Evolutionary conservation across 2,329 filamentous ascomycete genomes (phyloP), one percentile per base, ranked within the genome.

Genomic region (Periglandula ipomoeae): DNA sequence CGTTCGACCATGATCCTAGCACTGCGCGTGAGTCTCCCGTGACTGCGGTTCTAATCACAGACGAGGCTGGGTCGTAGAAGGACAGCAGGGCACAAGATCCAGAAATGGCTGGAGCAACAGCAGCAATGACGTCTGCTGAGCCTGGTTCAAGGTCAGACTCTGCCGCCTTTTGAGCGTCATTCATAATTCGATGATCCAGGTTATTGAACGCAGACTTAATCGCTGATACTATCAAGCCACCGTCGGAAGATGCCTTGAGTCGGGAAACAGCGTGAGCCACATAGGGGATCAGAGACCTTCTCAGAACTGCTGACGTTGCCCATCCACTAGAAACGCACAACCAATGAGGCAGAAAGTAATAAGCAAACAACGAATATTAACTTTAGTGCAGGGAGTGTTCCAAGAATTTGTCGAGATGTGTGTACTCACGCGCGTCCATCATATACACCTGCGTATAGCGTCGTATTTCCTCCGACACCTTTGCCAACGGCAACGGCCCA

Each of bases 1-100:
- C 59, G 0, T 65, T 46, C 11, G 72, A 68, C 64, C 71, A 63
- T 2, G 59, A 59, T 1, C 82, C 83, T 0, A 85, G 69, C 0
- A 86, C 80, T 10, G 82, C 82, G 32, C 82, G 73, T 1, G 79
- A 85, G 63, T 87, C 83, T 0, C 84, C 84, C 0, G 78, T 77
- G 52, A 80, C 82, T 0, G 84, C 84, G 2, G 84, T 80, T 22
- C 78, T 75, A 0, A 87, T 64, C 0, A 68, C 76, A 5, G 69
- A 68, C 1, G 68, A 67, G 1, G 56, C 50, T 0, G 79, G 71
- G 52, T 87, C 81, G 57, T 79, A 85, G 2, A 84, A 64, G 0
- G 81, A 72, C 2, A 87, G 67, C 1, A 85, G 66, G 10, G 82
- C 82, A 54, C 81, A 85, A 4, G 80, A 84, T 5, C 82, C 82